A percentile compares a stretch with the other conserved stretches of the same genome.
phyloP scores from a whole-genome alignment of 331 rosid species.

The Telfairia occidentalis region DNA sequence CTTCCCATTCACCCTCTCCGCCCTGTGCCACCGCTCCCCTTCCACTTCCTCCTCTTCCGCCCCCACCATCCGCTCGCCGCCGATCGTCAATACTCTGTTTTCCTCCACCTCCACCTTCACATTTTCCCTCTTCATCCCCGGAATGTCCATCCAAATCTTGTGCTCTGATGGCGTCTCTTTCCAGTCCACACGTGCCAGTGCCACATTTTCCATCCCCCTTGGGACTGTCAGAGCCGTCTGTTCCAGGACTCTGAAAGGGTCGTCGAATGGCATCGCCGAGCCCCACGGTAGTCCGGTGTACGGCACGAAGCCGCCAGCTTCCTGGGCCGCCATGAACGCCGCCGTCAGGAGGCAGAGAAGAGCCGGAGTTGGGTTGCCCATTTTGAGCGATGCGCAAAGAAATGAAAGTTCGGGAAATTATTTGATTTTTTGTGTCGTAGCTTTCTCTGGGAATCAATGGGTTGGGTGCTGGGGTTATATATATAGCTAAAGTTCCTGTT shows the following conservation, averaged over 20 bases:
- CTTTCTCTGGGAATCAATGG: too few species aligned
- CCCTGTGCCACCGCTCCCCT: constrained; percentile 38
- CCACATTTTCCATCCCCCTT: constrained; percentile 12
- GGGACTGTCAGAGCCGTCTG: constrained; percentile 28
- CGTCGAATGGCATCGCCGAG: constrained; percentile 23
- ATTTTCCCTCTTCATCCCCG: constrained; percentile 35
- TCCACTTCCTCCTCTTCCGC: constrained; percentile 13
- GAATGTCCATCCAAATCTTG: constrained; percentile 29
- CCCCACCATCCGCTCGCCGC: constrained; percentile 33
- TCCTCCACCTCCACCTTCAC: constrained; percentile 44
- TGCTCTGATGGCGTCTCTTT: constrained; percentile 29
- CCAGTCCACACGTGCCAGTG: constrained; percentile 48
- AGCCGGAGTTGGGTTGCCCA: background rate
- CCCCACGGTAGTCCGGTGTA: constrained; percentile 28
- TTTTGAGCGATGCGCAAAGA: background rate
- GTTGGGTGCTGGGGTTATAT: background rate
- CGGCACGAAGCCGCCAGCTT: constrained; percentile 17
- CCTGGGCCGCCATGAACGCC: constrained; percentile 8
- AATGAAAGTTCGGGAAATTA: background rate
- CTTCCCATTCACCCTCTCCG: constrained; percentile 29
- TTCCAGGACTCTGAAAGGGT: constrained; percentile 37
- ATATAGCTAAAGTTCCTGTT: background rate
- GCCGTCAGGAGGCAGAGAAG: background rate
- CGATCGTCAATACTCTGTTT: constrained; percentile 30
- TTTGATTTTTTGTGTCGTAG: too few species aligned